Percentiles rank a stretch among this genome's conserved stretches.
Evolutionary conservation across 164 flowering plant species (phyloP).

Genomic region (Chimonanthus praecox): DNA sequence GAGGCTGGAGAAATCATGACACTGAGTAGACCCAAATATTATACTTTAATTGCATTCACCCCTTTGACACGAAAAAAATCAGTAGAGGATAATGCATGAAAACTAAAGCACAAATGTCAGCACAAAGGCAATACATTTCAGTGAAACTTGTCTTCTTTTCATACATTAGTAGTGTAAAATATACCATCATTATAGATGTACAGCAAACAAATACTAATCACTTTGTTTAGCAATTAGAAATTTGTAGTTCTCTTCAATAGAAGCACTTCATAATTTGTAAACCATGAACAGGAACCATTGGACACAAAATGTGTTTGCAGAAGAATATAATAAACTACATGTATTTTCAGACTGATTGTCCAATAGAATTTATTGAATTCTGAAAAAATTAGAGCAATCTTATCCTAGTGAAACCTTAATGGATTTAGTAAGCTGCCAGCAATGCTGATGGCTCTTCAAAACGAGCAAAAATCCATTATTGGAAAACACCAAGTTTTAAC

Average conservation of each 20-base stretch:
- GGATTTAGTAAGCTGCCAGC: background rate
- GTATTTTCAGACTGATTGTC: background rate
- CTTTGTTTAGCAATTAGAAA: background rate
- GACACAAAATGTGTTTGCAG: background rate
- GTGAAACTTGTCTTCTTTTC: background rate
- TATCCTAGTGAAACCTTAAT: background rate
- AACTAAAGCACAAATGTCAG: background rate
- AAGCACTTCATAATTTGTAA: background rate
- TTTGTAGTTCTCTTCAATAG: background rate
- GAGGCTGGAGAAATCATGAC: background rate
- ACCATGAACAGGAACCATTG: background rate
- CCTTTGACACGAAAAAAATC: background rate
- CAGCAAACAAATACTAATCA: too few relatives aligned
- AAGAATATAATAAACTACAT: background rate
- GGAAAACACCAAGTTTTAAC: background rate
- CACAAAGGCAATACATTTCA: background rate
- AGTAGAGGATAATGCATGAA: background rate
- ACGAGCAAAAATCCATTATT: background rate
- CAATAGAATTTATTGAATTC: background rate
- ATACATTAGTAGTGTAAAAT: background rate
- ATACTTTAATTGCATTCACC: background rate
- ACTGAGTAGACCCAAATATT: background rate
- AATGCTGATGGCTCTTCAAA: background rate
- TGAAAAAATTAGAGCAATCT: too few relatives aligned
- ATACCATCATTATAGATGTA: too few relatives aligned